A percentile compares a stretch with the other conserved stretches of the same genome.
Evolutionary conservation across 1,284 basidiomycete genomes (phyloP).

Genomic region (Pisolithus thermaeus): DNA sequence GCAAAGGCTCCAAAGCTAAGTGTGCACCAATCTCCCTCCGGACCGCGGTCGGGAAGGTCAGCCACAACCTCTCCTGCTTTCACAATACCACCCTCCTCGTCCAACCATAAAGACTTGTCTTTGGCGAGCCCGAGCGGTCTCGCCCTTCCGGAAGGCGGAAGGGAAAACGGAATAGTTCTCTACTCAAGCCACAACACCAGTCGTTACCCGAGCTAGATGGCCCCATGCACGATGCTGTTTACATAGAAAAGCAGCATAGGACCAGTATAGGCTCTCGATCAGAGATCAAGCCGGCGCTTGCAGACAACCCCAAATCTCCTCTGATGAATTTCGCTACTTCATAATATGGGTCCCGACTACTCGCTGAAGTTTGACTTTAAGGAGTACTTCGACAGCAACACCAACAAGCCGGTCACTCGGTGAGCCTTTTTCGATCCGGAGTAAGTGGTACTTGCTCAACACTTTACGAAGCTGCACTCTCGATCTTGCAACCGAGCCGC

Average conservation of each 20-base stretch:
- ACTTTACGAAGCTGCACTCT: constrained; percentile 40
- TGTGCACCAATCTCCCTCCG: constrained; percentile 10
- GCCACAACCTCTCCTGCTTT: constrained; percentile 10
- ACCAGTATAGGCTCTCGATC: constrained; percentile 2
- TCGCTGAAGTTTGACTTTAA: background rate
- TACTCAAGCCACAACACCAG: background rate
- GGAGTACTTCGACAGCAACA: constrained; percentile 13
- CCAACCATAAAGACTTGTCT: background rate
- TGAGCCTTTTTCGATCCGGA: constrained; percentile 6
- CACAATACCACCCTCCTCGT: constrained; percentile 4
- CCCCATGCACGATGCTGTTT: constrained; percentile 21
- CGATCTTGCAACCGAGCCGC: constrained; percentile 37
- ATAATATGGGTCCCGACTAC: constrained; percentile 4
- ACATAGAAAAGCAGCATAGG: constrained; percentile 13
- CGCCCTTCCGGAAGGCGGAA: background rate
- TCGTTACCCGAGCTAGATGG: constrained; percentile 9
- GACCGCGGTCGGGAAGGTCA: constrained; percentile 13
- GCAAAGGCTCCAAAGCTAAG: constrained; percentile 8
- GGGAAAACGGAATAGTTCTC: background rate
- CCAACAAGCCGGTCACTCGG: constrained; percentile 18
- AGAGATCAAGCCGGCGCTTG: constrained; percentile 28
- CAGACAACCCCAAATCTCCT: constrained; percentile 42
- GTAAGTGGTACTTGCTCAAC: background rate
- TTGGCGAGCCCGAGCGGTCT: background rate
- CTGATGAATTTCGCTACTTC: constrained; percentile 32